These are phyloP conservation scores for Blakeslea trispora DNA, from an alignment of 371 early-diverging fungal species.

Conservation along the genomic window DNA sequence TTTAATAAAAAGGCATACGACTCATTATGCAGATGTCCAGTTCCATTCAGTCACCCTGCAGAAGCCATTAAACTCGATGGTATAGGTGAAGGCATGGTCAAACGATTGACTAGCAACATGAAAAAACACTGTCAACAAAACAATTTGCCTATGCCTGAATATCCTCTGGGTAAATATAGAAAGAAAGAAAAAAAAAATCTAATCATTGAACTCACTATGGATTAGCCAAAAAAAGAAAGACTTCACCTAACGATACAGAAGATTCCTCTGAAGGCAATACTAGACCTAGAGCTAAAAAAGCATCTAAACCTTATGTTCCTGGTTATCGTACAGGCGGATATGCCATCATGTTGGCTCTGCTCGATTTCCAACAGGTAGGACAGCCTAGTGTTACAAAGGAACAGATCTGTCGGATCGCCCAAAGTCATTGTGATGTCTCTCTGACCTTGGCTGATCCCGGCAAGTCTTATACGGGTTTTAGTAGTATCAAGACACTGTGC, in stretches of 20 bases:
- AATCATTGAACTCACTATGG: neutral
- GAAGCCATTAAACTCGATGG: slow-evolving; percentile 60
- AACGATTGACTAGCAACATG: slow-evolving; percentile 60
- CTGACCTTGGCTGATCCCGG: slow-evolving; percentile 62
- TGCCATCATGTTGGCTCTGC: slow-evolving; percentile 80
- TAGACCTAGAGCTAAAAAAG: slow-evolving; percentile 25
- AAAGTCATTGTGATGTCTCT: slow-evolving; percentile 67
- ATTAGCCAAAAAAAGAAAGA: slow-evolving; percentile 3
- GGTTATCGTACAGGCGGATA: slow-evolving; percentile 81
- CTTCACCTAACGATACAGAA: neutral
- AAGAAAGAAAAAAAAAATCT: slow-evolving; percentile 23
- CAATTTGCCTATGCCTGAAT: slow-evolving; percentile 51
- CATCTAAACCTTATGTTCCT: slow-evolving; percentile 71
- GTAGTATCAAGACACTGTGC: slow-evolving; percentile 69
- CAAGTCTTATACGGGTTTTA: slow-evolving; percentile 76
- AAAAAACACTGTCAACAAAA: slow-evolving; percentile 55
- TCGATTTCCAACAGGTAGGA: slow-evolving; percentile 38
- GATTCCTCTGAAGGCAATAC: slow-evolving; percentile 17
- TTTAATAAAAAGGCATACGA: slow-evolving; percentile 56
- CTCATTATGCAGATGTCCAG: slow-evolving; percentile 61
- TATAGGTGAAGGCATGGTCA: slow-evolving; percentile 64
- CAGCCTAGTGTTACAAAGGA: slow-evolving; percentile 43
- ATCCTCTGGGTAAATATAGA: slow-evolving; percentile 11
- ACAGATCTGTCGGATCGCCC: slow-evolving; percentile 63
- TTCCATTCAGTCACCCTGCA: slow-evolving; percentile 50